Conservation (phyloP, 1,284 basidiomycete genomes). For the Tausonia pullulans region DNA sequence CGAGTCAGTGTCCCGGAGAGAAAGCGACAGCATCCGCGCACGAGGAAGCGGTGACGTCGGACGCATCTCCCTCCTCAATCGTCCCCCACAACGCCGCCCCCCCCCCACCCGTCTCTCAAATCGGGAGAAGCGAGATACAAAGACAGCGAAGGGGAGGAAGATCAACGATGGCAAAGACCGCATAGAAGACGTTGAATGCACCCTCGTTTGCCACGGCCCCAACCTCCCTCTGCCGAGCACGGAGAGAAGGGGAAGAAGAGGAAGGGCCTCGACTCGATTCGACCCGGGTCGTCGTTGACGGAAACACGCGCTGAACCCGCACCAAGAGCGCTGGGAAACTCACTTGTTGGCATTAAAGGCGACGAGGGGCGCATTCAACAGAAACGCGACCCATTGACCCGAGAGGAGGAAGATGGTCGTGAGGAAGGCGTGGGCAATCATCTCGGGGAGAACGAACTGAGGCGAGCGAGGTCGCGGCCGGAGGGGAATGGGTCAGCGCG, state of each 20-base stretch:
- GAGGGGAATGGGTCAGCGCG: neutral
- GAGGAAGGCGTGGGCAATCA: slow-evolving; percentile 85
- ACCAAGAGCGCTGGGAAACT: neutral
- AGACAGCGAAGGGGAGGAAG: too few relatives aligned
- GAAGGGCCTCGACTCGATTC: too few relatives aligned
- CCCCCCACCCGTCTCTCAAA: too few relatives aligned
- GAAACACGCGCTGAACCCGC: neutral
- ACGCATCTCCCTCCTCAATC: too few relatives aligned
- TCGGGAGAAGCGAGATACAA: too few relatives aligned
- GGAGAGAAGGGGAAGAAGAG: neutral
- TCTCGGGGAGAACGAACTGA: slow-evolving; percentile 95
- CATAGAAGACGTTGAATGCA: too few relatives aligned
- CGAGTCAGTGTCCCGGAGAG: neutral
- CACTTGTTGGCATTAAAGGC: slow-evolving; percentile 69
- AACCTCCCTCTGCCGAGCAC: too few relatives aligned
- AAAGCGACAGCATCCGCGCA: slow-evolving; percentile 1
- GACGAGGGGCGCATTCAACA: slow-evolving; percentile 83
- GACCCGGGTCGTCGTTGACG: neutral
- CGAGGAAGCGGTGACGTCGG: too few relatives aligned
- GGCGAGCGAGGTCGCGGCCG: neutral
- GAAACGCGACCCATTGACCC: slow-evolving; percentile 90
- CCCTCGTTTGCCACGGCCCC: too few relatives aligned
- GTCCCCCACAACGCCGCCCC: too few relatives aligned
- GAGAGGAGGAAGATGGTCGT: slow-evolving; percentile 78
- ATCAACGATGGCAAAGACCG: too few relatives aligned